Base-by-base conservation (phyloP, 139 green algal genomes). In the Asterochloris erici region DNA sequence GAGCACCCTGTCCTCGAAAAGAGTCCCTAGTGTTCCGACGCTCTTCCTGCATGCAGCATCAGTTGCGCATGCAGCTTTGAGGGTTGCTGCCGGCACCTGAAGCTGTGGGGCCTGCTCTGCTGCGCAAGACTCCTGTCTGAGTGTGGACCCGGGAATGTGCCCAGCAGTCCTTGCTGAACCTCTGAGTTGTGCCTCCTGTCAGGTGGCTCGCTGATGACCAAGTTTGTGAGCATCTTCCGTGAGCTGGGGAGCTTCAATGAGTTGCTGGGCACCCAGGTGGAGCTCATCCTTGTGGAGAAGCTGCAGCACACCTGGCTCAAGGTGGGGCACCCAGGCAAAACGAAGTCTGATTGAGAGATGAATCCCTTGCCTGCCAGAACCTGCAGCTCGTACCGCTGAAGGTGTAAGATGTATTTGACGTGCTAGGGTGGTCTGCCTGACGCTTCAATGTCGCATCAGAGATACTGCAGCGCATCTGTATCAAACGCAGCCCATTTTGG, bases 231-330 rank as follows among this genome's bases (percentile, higher is more conserved):
- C 54, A 86, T 85, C 24, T 89, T 93, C 28, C 76, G 77, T 0
- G 90, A 93, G 85, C 86, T 92, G 19, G 77, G 82, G 0, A 88
- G 79, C 26, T 90, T 92, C 61, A 84, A 87, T 54, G 85, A 91
- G 60, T 27, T 91, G 83, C 81, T 92, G 82, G 47, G 83, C 11
- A 89, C 86, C 14, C 89, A 92, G 83, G 84, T 91, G 14, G 84
- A 92, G 66, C 69, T 88, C 24, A 84, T 89, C 54, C 80, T 92
- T 76, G 88, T 88, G 63, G 90, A 93, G 74, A 80, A 85, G 28
- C 84, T 94, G 29, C 86, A 92, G 69, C 78, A 86, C 21, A 82
- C 73, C 26, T 93, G 87, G 83, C 75, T 88, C 63, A 84, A 88
- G 47, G 84, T 85, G 0, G 61, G 73, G 16, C n/a, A 66, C 81